Conservation (phyloP, 768 basidiomycete species). For the Lenzites betulinus region DNA sequence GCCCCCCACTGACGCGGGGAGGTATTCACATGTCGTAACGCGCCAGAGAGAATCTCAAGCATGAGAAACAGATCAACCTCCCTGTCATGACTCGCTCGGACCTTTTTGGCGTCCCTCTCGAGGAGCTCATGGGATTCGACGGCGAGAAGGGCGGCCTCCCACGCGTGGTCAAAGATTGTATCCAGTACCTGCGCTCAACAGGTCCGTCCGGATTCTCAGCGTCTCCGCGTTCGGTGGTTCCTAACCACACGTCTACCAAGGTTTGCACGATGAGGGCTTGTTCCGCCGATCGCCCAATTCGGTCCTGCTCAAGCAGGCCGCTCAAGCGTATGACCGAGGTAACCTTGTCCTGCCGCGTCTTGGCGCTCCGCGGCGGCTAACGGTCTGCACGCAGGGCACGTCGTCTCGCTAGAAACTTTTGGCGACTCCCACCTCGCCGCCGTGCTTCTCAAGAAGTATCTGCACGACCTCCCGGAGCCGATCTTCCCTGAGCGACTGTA, state of each 20-base stretch:
- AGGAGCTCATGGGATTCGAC: constrained; percentile 80
- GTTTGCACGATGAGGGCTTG: constrained; percentile 71
- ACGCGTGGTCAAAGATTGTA: constrained; percentile 74
- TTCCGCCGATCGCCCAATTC: constrained; percentile 84
- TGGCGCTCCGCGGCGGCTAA: constrained; percentile 3
- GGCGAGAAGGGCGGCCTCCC: constrained; percentile 86
- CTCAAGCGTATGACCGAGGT: constrained; percentile 87
- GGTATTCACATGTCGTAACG: constrained; percentile 4
- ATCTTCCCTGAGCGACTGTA: constrained; percentile 76
- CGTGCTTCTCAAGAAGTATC: constrained; percentile 83
- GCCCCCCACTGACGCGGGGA: background rate
- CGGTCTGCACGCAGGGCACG: constrained; percentile 52
- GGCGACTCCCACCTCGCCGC: constrained; percentile 80
- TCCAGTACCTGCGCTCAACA: constrained; percentile 66
- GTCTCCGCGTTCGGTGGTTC: background rate
- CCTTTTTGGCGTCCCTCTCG: constrained; percentile 79
- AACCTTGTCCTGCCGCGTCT: background rate
- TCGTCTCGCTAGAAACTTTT: constrained; percentile 77
- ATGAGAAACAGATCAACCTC: constrained; percentile 67
- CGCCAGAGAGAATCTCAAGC: constrained; percentile 74
- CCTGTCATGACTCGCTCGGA: constrained; percentile 62
- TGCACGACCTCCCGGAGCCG: constrained; percentile 78
- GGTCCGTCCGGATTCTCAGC: constrained; percentile 33
- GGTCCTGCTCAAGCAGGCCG: constrained; percentile 66
- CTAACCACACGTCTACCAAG: constrained; percentile 32